phyloP scores from a whole-genome alignment of 2,329 filamentous ascomycete species.

The Metarhizium anisopliae region DNA sequence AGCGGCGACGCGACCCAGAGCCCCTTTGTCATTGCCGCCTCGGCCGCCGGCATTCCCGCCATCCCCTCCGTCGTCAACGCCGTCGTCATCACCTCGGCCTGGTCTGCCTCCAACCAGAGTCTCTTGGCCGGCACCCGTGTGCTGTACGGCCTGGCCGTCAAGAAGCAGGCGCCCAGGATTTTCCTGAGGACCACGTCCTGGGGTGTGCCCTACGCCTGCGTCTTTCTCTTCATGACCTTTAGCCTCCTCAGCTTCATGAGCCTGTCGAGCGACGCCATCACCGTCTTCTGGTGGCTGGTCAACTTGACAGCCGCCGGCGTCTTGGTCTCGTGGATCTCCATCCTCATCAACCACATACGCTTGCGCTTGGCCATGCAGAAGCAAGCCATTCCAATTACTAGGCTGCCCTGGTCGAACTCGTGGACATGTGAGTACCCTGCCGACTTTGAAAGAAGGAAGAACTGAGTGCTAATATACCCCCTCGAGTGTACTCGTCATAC shows the following conservation, averaged over 20 bases:
- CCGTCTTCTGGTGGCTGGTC: constrained; percentile 58
- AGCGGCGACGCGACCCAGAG: constrained; percentile 36
- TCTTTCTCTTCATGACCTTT: constrained; percentile 43
- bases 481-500: constrained; percentile 50
- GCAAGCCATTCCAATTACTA: constrained; percentile 40
- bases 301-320: constrained; percentile 53
- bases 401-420: constrained; percentile 53
- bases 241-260: constrained; percentile 51
- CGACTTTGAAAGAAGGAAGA: neutral
- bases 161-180: constrained; percentile 53
- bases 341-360: constrained; percentile 51
- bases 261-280: constrained; percentile 47
- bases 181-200: constrained; percentile 52
- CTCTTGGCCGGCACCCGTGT: constrained; percentile 61
- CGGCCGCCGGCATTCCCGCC: constrained; percentile 55
- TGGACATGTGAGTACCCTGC: constrained; percentile 44
- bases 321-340: constrained; percentile 53
- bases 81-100: constrained; percentile 61
- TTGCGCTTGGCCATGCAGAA: constrained; percentile 43
- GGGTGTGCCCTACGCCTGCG: constrained; percentile 53
- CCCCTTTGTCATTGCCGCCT: constrained; percentile 65
- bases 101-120: constrained; percentile 51
- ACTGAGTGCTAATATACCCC: constrained; percentile 1
- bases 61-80: constrained; percentile 70
- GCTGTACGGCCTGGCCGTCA: constrained; percentile 58